phyloP scores from a whole-genome alignment of 192 early-diverging fungal genomes.

The Coemansia sp. region DNA sequence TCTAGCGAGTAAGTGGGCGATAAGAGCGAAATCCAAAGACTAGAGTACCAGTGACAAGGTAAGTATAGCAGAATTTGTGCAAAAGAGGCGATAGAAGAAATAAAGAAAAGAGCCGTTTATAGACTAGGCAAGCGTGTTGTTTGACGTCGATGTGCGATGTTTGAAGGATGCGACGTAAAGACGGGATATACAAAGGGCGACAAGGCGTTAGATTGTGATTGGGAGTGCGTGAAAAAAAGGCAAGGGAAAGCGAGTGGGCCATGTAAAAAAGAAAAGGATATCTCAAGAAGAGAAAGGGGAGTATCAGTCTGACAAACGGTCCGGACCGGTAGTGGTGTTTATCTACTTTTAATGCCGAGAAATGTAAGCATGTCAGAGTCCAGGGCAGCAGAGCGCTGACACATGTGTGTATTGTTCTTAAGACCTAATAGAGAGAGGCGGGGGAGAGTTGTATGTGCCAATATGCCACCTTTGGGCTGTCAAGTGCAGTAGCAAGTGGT shows the following conservation, averaged over 20 bases:
- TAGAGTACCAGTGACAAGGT: not conserved
- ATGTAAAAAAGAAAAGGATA: not conserved
- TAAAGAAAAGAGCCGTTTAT: not conserved
- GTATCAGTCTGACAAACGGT: not conserved
- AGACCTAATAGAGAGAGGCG: slow-evolving; percentile 1
- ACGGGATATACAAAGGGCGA: not conserved
- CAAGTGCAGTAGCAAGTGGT: slow-evolving; percentile 5
- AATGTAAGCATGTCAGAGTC: not conserved
- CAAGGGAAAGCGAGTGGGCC: not conserved
- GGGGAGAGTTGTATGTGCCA: slow-evolving; percentile 7
- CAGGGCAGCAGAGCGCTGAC: slow-evolving; percentile 7
- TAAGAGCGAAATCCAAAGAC: too few relatives aligned
- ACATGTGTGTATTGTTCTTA: slow-evolving; percentile 6
- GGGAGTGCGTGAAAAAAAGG: not conserved
- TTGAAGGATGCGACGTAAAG: not conserved
- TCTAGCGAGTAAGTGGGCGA: not conserved
- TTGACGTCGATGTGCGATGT: slow-evolving; percentile 3
- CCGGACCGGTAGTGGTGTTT: not conserved
- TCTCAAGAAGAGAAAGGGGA: not conserved
- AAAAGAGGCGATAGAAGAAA: not conserved
- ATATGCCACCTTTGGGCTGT: not conserved
- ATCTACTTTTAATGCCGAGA: not conserved
- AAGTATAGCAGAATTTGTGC: not conserved
- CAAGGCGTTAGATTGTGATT: slow-evolving; percentile 1
- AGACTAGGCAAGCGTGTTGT: not conserved